Evolutionary conservation across 371 early-diverging fungal genomes (phyloP).

Genomic region (Amoeboradix gromovi): DNA sequence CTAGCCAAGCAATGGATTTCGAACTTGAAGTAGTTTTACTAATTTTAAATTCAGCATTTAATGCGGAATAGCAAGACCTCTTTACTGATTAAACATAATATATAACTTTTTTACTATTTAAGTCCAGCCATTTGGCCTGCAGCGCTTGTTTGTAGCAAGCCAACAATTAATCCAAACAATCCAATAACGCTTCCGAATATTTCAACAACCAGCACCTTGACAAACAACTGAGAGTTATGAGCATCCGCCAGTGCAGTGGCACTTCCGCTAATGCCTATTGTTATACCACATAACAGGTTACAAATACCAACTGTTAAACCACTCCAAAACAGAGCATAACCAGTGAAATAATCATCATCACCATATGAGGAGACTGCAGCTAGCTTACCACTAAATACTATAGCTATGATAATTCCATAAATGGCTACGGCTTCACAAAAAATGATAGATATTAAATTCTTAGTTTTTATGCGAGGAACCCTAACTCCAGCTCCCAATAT

Average conservation of each 20-base stretch:
- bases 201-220: constrained; percentile 79
- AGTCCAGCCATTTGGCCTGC: not conserved
- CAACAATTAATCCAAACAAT: constrained; percentile 76
- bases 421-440: constrained; percentile 96
- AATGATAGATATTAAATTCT: constrained; percentile 84
- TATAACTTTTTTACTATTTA: not conserved
- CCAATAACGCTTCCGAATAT: constrained; percentile 87
- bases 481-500: constrained; percentile 70
- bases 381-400: constrained; percentile 66
- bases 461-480: constrained; percentile 71
- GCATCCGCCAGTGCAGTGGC: constrained; percentile 85
- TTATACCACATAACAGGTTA: constrained; percentile 70
- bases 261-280: constrained; percentile 76
- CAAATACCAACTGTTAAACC: constrained; percentile 78
- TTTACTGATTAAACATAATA: too few relatives aligned
- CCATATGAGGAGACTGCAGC: constrained; percentile 12
- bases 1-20: too few relatives aligned
- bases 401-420: constrained; percentile 89
- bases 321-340: constrained; percentile 78
- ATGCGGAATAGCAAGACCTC: too few relatives aligned
- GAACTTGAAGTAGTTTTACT: too few relatives aligned
- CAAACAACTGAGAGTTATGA: constrained; percentile 69
- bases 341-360: constrained; percentile 10
- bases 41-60: too few relatives aligned
- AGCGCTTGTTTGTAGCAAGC: constrained; percentile 5